Percentiles rank a stretch among this genome's conserved stretches.
Evolutionary conservation across 805 yeast species (phyloP).

Genomic region (Wickerhamiella australiensis): DNA sequence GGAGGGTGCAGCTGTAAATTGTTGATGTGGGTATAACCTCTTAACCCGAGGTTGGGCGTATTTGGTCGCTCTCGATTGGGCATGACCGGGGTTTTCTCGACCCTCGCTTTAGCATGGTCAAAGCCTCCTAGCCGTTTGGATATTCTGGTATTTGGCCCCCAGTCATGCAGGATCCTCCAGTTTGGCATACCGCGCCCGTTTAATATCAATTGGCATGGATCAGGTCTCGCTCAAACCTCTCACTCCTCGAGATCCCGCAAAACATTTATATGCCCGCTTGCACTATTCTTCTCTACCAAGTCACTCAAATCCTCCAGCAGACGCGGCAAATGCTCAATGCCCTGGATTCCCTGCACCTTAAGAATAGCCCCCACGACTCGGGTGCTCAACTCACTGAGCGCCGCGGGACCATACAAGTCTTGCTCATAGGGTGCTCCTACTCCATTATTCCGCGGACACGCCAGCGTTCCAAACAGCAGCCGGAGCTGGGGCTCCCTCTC

Average conservation of each 20-base stretch:
- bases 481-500: background rate
- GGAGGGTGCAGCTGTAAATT: no score
- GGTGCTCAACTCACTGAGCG: slow-evolving; percentile 7
- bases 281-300: background rate
- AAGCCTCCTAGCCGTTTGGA: no score
- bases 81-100: background rate
- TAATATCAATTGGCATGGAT: no score
- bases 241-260: slow-evolving; percentile 1
- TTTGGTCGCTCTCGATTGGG: no score
- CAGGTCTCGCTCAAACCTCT: no score
- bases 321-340: slow-evolving; percentile 5
- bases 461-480: slow-evolving; percentile 9
- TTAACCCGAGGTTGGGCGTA: no score
- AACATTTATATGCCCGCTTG: slow-evolving; percentile 5
- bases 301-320: background rate
- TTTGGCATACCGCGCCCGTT: no score
- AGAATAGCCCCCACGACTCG: background rate
- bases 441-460: slow-evolving; percentile 9
- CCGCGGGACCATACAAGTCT: slow-evolving; percentile 8
- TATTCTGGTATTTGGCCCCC: no score
- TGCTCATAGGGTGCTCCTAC: slow-evolving; percentile 8
- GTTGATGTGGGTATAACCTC: no score
- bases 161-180: no score
- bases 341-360: background rate
- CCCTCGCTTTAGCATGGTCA: background rate